phyloP scores from a whole-genome alignment of 192 early-diverging fungal genomes.

The Coemansia sp. region DNA sequence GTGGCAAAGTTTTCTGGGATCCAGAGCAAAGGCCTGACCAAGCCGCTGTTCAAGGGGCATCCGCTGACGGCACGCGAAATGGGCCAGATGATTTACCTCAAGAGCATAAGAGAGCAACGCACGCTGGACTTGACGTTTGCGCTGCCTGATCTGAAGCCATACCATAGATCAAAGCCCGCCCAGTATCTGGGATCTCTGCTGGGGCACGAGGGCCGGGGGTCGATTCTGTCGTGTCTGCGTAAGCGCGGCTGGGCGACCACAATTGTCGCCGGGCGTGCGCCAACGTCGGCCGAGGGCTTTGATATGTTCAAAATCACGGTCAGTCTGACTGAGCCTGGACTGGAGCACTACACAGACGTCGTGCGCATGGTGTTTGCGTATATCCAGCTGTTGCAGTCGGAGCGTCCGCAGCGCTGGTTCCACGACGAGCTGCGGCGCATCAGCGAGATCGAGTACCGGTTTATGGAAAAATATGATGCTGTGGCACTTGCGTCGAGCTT shows the following conservation, averaged over 20 bases:
- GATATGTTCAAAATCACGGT: slow-evolving; percentile 78
- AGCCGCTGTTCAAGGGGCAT: slow-evolving; percentile 69
- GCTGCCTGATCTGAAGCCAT: slow-evolving; percentile 73
- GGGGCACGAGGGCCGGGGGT: slow-evolving; percentile 89
- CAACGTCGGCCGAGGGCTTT: slow-evolving; percentile 64
- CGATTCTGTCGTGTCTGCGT: slow-evolving; percentile 81
- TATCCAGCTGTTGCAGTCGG: slow-evolving; percentile 75
- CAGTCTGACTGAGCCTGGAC: slow-evolving; percentile 81
- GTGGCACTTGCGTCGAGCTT: slow-evolving; percentile 66
- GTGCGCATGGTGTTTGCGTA: slow-evolving; percentile 84
- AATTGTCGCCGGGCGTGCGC: slow-evolving; percentile 62
- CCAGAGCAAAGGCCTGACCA: slow-evolving; percentile 68
- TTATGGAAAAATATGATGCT: slow-evolving; percentile 73
- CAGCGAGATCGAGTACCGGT: slow-evolving; percentile 61
- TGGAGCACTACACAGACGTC: slow-evolving; percentile 76
- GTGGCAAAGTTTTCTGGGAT: slow-evolving; percentile 78
- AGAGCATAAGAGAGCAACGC: slow-evolving; percentile 82
- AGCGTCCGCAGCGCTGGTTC: slow-evolving; percentile 73
- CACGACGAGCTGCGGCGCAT: slow-evolving; percentile 73
- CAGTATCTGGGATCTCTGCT: slow-evolving; percentile 84
- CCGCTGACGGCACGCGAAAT: slow-evolving; percentile 74
- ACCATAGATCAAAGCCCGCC: slow-evolving; percentile 61
- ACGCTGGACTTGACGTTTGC: slow-evolving; percentile 80
- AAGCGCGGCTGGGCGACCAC: slow-evolving; percentile 87
- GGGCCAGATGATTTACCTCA: slow-evolving; percentile 67